phyloP scores from a whole-genome alignment of 140 eudicot species.

The Oenanthe javanica region DNA sequence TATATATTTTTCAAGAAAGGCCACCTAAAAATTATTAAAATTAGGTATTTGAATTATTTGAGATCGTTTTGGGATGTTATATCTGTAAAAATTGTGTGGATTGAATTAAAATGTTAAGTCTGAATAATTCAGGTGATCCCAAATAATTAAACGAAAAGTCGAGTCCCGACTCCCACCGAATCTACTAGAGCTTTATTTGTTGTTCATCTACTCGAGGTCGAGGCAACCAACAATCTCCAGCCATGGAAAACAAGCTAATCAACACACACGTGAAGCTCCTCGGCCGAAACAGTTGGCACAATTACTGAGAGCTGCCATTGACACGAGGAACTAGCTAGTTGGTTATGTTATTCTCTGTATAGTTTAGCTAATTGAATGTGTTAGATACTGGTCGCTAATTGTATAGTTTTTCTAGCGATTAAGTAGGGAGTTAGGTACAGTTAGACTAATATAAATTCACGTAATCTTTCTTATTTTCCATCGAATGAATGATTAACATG shows the following conservation, averaged over 20 bases:
- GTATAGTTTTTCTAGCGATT: background rate
- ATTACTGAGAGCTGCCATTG: background rate
- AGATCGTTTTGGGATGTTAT: no score
- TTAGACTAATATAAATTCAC: background rate
- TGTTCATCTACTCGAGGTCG: no score
- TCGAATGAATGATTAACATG: background rate
- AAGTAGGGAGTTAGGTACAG: background rate
- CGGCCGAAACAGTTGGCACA: conserved; percentile 59
- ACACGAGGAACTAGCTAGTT: no score
- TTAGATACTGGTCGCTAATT: background rate
- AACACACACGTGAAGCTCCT: conserved; percentile 65
- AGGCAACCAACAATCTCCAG: background rate
- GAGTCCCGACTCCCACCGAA: no score
- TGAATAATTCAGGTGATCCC: no score
- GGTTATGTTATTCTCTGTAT: background rate
- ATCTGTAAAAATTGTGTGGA: no score
- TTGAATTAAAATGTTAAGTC: no score
- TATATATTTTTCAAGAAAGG: no score
- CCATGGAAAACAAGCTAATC: conserved; percentile 18
- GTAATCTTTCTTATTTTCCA: background rate
- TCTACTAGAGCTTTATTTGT: no score
- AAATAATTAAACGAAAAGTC: no score
- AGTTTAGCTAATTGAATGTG: background rate
- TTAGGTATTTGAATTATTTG: no score
- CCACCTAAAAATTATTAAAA: no score